phyloP scores from a whole-genome alignment of 768 basidiomycete genomes.

The Leccinum boreale region DNA sequence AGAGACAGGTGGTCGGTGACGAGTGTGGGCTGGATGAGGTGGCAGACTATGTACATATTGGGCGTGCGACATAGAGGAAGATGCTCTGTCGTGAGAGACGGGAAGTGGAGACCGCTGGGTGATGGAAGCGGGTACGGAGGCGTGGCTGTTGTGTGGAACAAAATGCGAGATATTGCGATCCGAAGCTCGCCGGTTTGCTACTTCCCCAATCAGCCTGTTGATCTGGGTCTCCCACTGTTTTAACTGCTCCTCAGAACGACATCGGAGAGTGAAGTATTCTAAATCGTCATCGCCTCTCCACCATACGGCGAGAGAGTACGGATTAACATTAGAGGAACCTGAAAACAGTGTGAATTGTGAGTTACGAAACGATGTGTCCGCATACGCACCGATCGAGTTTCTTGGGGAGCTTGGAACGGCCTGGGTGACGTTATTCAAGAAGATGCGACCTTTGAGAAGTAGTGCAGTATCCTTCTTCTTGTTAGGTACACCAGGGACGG shows the following conservation, averaged over 20 bases:
- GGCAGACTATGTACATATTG: conserved; percentile 31
- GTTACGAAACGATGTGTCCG: conserved; percentile 2
- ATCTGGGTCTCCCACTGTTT: conserved; percentile 90
- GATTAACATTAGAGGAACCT: conserved; percentile 51
- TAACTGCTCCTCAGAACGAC: conserved; percentile 89
- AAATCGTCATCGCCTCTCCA: conserved; percentile 94
- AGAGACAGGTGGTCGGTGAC: conserved; percentile 45
- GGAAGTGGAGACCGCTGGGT: conserved; percentile 35
- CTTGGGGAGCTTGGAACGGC: conserved; percentile 62
- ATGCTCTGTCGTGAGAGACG: conserved; percentile 35
- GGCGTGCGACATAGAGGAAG: conserved; percentile 32
- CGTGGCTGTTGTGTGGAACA: conserved; percentile 38
- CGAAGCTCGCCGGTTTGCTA: conserved; percentile 64
- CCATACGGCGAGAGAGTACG: conserved; percentile 84
- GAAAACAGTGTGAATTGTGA: conserved; percentile 1
- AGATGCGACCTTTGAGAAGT: conserved; percentile 93
- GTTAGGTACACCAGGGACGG: conserved; percentile 50
- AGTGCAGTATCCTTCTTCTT: conserved; percentile 79
- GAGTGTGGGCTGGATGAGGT: conserved; percentile 34
- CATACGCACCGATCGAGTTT: conserved; percentile 56
- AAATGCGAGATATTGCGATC: conserved; percentile 62
- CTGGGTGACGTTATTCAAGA: conserved; percentile 91
- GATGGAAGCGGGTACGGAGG: conserved; percentile 36
- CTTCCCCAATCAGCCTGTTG: conserved; percentile 79
- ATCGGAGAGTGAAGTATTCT: conserved; percentile 92